Evolutionary conservation across 768 basidiomycete species (phyloP).

Genomic region (Suillus paluster): DNA sequence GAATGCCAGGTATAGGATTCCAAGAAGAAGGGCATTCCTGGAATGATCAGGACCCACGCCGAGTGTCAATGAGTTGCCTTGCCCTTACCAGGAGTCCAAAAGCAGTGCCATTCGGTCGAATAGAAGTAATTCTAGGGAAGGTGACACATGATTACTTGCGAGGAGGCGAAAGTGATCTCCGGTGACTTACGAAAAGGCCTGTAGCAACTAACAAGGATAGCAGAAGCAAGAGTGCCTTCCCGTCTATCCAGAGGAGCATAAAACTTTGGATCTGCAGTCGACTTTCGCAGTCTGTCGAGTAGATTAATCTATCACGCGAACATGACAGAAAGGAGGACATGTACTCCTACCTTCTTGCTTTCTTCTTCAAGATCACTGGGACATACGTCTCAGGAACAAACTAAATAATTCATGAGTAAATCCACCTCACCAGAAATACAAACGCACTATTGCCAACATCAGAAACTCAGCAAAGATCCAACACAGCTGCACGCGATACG

Average conservation of each 20-base stretch:
- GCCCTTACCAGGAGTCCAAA: conserved; percentile 66
- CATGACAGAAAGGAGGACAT: background rate
- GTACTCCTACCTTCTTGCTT: conserved; percentile 54
- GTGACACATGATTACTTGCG: conserved; percentile 2
- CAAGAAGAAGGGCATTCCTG: conserved; percentile 46
- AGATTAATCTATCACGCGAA: background rate
- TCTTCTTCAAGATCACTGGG: conserved; percentile 61
- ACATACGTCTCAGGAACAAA: conserved; percentile 75
- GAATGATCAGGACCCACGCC: background rate
- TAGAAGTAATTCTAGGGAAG: conserved; percentile 54
- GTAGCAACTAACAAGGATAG: conserved; percentile 63
- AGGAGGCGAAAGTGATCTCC: background rate
- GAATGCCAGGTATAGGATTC: conserved; percentile 52
- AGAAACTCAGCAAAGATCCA: conserved; percentile 65
- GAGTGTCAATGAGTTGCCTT: conserved; percentile 5
- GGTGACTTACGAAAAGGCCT: conserved; percentile 69
- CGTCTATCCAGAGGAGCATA: conserved; percentile 63
- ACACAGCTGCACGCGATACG: conserved; percentile 69
- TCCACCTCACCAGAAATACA: background rate
- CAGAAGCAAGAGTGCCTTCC: conserved; percentile 46
- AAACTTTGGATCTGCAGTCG: conserved; percentile 56
- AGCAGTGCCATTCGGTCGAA: conserved; percentile 79
- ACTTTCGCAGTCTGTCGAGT: conserved; percentile 51
- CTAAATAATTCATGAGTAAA: conserved; percentile 33
- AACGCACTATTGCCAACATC: conserved; percentile 54